Conservation (phyloP, 163 green algal genomes). For the Volvox carteri region DNA sequence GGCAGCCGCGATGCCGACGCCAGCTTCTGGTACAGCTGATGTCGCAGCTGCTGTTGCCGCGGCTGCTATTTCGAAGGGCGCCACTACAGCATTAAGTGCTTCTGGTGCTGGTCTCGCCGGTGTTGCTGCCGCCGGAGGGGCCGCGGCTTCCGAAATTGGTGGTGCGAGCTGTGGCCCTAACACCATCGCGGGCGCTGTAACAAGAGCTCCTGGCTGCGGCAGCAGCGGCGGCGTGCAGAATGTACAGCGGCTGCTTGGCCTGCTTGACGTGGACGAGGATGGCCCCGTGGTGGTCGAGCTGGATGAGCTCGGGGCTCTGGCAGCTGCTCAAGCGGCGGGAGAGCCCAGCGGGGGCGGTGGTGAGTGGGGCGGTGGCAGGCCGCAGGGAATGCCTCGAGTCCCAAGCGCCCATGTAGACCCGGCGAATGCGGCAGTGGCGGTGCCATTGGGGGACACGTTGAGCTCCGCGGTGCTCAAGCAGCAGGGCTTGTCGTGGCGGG, state of each 20-base stretch:
- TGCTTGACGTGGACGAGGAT: neutral
- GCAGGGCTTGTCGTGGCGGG: slow-evolving; percentile 36
- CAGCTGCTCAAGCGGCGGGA: neutral
- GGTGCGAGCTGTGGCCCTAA: too few relatives aligned
- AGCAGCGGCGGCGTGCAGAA: neutral
- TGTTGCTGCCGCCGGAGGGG: too few relatives aligned
- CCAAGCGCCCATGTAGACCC: neutral
- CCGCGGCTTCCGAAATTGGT: too few relatives aligned
- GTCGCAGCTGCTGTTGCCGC: neutral
- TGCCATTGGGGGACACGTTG: neutral
- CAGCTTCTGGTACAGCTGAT: neutral
- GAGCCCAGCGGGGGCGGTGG: too few relatives aligned
- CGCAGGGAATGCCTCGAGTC: neutral
- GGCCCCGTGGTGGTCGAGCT: slow-evolving; percentile 43
- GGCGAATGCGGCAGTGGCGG: neutral
- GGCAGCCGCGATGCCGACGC: neutral
- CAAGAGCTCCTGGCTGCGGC: too few relatives aligned
- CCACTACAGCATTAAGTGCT: too few relatives aligned
- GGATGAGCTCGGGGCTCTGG: slow-evolving; percentile 4
- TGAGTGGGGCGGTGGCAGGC: too few relatives aligned
- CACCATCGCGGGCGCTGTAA: too few relatives aligned
- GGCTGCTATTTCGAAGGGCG: too few relatives aligned
- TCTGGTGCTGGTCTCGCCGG: too few relatives aligned
- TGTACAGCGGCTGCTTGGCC: neutral
- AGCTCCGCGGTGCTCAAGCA: neutral